A percentile compares a stretch with the other conserved stretches of the same genome.
Conservation (phyloP, 306 rosid species). For the Mimosa bimucronata region DNA sequence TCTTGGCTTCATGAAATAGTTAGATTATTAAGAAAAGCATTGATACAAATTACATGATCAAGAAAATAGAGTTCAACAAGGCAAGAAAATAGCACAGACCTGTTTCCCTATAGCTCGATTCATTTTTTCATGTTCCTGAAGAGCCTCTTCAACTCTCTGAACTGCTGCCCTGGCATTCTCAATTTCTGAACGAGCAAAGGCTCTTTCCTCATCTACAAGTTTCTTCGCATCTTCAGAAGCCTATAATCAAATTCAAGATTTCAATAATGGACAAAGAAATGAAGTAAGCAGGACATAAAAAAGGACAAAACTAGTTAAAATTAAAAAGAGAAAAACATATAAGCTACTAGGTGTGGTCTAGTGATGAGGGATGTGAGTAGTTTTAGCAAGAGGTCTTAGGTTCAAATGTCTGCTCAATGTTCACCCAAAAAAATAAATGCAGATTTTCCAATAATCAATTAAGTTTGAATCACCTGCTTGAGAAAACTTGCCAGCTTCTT, state of each 20-base stretch:
- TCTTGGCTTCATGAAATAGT: slow-evolving; percentile 9
- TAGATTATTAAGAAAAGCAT: slow-evolving; percentile 15
- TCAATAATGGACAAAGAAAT: slow-evolving; percentile 32
- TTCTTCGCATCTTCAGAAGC: slow-evolving; percentile 98
- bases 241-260: slow-evolving; percentile 50
- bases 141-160: slow-evolving; percentile 89
- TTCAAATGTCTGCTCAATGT: neutral
- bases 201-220: slow-evolving; percentile 92
- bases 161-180: slow-evolving; percentile 93
- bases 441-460: neutral
- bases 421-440: neutral
- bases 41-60: neutral
- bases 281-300: slow-evolving; percentile 3
- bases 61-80: slow-evolving; percentile 14
- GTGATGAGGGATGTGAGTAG: neutral
- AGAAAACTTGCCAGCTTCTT: slow-evolving; percentile 94
- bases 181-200: slow-evolving; percentile 93
- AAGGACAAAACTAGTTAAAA: neutral
- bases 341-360: neutral
- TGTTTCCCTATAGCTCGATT: slow-evolving; percentile 85
- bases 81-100: slow-evolving; percentile 49
- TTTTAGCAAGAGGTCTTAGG: neutral
- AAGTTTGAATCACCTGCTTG: slow-evolving; percentile 72
- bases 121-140: slow-evolving; percentile 81
- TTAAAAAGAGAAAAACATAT: neutral